Evolutionary conservation across 768 basidiomycete species (phyloP).

Genomic region (Hemileccinum impolitum): DNA sequence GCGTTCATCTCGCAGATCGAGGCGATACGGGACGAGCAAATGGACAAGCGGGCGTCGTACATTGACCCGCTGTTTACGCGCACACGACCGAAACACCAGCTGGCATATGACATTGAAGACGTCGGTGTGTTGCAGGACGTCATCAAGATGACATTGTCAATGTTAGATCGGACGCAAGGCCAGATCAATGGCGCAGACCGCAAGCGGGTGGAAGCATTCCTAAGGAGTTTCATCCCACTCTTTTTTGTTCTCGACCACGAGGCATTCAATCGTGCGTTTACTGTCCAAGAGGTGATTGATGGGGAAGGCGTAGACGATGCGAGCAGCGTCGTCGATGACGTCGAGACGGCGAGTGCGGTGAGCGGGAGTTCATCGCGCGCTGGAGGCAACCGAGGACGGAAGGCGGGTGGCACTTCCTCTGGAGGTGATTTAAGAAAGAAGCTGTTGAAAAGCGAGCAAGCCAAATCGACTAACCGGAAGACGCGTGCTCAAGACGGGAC

Average conservation of each 20-base stretch:
- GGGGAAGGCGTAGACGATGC: slow-evolving; percentile 53
- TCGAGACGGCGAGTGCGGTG: slow-evolving; percentile 31
- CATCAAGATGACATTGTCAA: slow-evolving; percentile 84
- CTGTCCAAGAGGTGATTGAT: slow-evolving; percentile 59
- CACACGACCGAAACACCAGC: slow-evolving; percentile 70
- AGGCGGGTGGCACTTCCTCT: slow-evolving; percentile 37
- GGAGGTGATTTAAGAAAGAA: slow-evolving; percentile 76
- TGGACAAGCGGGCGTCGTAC: slow-evolving; percentile 64
- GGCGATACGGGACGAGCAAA: slow-evolving; percentile 77
- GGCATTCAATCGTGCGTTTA: slow-evolving; percentile 67
- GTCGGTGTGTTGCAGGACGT: slow-evolving; percentile 78
- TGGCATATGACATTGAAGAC: slow-evolving; percentile 76
- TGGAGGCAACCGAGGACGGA: slow-evolving; percentile 41
- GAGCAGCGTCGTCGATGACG: slow-evolving; percentile 35
- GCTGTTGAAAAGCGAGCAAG: slow-evolving; percentile 77
- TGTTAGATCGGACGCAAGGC: slow-evolving; percentile 83
- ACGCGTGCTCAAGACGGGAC: slow-evolving; percentile 52
- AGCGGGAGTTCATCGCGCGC: slow-evolving; percentile 26
- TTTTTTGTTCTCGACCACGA: slow-evolving; percentile 74
- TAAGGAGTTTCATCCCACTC: slow-evolving; percentile 72
- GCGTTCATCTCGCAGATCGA: slow-evolving; percentile 83
- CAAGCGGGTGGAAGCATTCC: slow-evolving; percentile 76
- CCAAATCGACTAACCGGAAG: slow-evolving; percentile 62
- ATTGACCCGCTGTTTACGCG: slow-evolving; percentile 52
- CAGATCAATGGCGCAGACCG: slow-evolving; percentile 71